Conservation (phyloP, 169 alveolate genomes). For the Miamiensis avidus region DNA sequence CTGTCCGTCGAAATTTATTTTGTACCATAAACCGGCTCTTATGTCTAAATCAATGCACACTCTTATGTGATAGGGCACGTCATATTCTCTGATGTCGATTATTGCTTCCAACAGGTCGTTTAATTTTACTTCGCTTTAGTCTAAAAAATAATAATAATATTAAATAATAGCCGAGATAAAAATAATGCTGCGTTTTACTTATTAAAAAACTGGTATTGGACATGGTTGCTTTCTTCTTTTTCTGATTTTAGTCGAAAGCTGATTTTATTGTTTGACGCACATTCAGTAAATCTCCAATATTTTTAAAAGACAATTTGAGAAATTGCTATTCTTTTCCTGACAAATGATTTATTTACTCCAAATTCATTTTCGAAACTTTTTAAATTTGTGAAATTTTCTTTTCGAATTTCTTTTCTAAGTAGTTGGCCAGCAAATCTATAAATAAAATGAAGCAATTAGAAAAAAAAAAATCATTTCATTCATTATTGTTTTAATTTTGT, state of each 20-base stretch:
- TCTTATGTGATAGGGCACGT: conserved; percentile 93
- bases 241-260: conserved; percentile 57
- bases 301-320: conserved; percentile 86
- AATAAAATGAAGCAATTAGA: not conserved
- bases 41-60: conserved; percentile 94
- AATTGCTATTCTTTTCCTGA: conserved; percentile 84
- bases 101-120: conserved; percentile 77
- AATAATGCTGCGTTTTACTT: conserved; percentile 10
- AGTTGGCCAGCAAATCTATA: conserved; percentile 58
- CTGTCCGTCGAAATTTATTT: conserved; percentile 9
- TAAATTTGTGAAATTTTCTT: conserved; percentile 60
- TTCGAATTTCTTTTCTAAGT: conserved; percentile 66
- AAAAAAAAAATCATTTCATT: not conserved
- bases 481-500: conserved; percentile 4
- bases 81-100: conserved; percentile 94
- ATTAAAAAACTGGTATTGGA: conserved; percentile 18
- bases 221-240: not conserved
- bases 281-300: conserved; percentile 80
- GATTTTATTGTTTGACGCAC: conserved; percentile 76
- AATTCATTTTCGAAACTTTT: conserved; percentile 82
- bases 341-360: conserved; percentile 86
- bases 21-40: conserved; percentile 95
- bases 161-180: not conserved
- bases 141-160: not conserved
- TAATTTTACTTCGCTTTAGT: conserved; percentile 37